These are phyloP conservation scores for Fusarium sacchari DNA, from an alignment of 2,329 filamentous ascomycete species.

Conservation along the genomic window DNA sequence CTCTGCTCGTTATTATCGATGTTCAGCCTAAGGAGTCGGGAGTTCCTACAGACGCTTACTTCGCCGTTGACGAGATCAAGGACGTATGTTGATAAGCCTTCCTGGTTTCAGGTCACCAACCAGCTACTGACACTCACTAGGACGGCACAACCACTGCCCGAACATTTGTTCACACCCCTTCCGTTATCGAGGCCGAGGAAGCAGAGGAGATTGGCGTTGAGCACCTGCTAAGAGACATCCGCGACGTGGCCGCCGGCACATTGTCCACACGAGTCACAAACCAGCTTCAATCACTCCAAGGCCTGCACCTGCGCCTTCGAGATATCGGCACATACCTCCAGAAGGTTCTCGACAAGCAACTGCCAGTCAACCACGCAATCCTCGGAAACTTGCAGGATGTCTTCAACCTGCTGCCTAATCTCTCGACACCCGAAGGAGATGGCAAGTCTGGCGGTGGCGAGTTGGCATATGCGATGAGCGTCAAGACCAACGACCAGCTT, in stretches of 20 bases:
- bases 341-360: constrained; percentile 91
- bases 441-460: constrained; percentile 78
- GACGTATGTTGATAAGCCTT: constrained; percentile 71
- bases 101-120: background rate
- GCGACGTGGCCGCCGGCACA: constrained; percentile 96
- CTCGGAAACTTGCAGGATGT: constrained; percentile 98
- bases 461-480: constrained; percentile 93
- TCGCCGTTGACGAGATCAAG: constrained; percentile 99
- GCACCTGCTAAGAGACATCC: constrained; percentile 96
- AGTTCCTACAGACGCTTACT: constrained; percentile 98
- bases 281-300: constrained; percentile 96
- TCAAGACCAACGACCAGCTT: constrained; percentile 99
- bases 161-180: constrained; percentile 98
- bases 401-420: constrained; percentile 97
- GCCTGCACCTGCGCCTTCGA: constrained; percentile 90
- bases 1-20: constrained; percentile 95
- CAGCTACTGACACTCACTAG: constrained; percentile 57
- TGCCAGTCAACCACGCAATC: constrained; percentile 97
- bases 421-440: constrained; percentile 82
- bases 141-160: constrained; percentile 96
- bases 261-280: constrained; percentile 96
- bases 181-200: constrained; percentile 98
- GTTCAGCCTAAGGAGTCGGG: constrained; percentile 98
- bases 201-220: constrained; percentile 99
- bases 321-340: constrained; percentile 96